These are phyloP conservation scores for Trichopus zeylanicus DNA, from an alignment of 116 monocot genomes.

Conservation along the genomic window DNA sequence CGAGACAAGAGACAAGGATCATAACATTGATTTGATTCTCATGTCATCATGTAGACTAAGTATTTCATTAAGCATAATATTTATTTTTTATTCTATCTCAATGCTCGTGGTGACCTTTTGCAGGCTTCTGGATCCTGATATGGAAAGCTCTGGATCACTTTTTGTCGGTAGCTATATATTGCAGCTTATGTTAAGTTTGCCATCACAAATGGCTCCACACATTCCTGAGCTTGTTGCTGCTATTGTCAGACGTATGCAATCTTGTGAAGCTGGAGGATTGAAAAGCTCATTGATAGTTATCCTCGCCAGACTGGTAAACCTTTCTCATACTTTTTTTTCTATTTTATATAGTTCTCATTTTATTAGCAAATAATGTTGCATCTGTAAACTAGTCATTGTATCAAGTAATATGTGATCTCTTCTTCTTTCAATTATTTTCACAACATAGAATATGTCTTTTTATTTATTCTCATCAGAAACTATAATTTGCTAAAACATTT, in stretches of 20 bases:
- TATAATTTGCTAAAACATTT: too few relatives aligned
- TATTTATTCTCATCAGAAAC: too few relatives aligned
- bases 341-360: not conserved
- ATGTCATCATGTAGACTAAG: not conserved
- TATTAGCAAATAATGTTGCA: not conserved
- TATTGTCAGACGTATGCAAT: conserved; percentile 78
- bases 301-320: conserved; percentile 80
- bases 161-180: conserved; percentile 88
- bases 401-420: not conserved
- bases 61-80: not conserved
- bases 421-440: not conserved
- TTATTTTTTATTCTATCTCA: not conserved
- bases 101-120: not conserved
- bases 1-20: not conserved
- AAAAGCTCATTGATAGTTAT: conserved; percentile 86
- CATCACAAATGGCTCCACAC: conserved; percentile 73
- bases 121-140: conserved; percentile 82
- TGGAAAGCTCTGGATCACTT: conserved; percentile 92
- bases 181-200: conserved; percentile 83
- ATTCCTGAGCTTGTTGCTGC: conserved; percentile 66
- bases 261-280: conserved; percentile 68
- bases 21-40: not conserved
- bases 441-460: too few relatives aligned
- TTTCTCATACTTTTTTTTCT: not conserved
- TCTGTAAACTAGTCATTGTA: not conserved